Evolutionary conservation across 139 green algal genomes (phyloP).

Genomic region (Chlorella sp.): DNA sequence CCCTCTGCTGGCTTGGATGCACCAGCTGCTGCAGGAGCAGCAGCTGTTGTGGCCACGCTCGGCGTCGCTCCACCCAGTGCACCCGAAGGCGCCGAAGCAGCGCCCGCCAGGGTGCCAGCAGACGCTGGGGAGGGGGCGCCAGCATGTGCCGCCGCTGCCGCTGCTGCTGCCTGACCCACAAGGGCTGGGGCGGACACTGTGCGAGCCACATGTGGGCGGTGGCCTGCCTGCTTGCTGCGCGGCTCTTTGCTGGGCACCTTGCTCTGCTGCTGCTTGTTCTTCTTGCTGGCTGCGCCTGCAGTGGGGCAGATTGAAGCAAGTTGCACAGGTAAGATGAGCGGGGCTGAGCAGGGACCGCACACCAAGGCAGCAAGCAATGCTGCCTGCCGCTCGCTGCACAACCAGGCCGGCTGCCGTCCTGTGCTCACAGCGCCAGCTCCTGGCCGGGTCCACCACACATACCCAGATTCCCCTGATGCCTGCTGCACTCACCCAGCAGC

Average conservation of each 20-base stretch:
- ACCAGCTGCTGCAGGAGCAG: neutral
- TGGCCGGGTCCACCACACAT: too few species aligned
- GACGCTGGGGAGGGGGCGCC: neutral
- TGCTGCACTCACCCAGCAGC: constrained; percentile 5
- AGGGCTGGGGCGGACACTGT: neutral
- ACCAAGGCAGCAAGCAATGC: too few species aligned
- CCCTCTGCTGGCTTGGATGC: neutral
- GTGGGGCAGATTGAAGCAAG: neutral
- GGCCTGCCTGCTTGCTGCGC: neutral
- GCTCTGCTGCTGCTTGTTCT: constrained; percentile 21
- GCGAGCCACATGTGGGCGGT: neutral
- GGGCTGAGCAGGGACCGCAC: too few species aligned
- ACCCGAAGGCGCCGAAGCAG: neutral
- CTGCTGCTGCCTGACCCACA: neutral
- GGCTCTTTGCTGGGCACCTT: constrained; percentile 14
- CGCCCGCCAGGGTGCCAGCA: neutral
- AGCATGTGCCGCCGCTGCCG: neutral
- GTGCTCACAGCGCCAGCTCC: too few species aligned
- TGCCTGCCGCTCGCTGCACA: too few species aligned
- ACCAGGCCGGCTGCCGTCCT: too few species aligned
- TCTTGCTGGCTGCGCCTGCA: constrained; percentile 10
- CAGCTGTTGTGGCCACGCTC: neutral
- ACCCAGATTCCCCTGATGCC: too few species aligned
- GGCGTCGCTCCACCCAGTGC: neutral
- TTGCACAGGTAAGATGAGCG: too few species aligned